Base-by-base conservation (phyloP, 306 rosid species). In the Canavalia ensiformis region DNA sequence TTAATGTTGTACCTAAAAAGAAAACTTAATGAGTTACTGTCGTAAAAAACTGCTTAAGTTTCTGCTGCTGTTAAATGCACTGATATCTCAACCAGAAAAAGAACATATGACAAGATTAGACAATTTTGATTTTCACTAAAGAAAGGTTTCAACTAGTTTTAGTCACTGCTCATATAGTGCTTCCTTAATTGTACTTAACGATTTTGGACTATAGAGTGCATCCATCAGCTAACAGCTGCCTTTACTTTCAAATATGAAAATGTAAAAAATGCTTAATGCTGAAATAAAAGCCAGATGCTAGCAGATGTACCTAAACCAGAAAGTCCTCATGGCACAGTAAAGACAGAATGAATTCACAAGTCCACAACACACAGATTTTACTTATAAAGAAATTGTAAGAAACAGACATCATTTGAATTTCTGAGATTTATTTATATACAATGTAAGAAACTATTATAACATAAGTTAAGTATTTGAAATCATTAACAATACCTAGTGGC, bases 401-500 rank as follows among this genome's bases (percentile, higher is more conserved):
- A 33, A 59, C 74, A 74, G 0, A 67, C 33, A 79, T 18, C 55
- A 39, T 34, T 28, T 41, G 44, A 51, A 18, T 42, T 18, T 67
- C 55, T 68, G 28, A 67, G 49, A 42, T 49, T 29, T 45, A 47
- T 46, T 68, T 9, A 50, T 49, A 44, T 66, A 74, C 78, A 68
- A 3, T 13, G 68, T n/a, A 69, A 13, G 51, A 75, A 44, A 31
- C 7, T 74, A 78, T 13, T 2, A 28, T 79, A 50, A 33, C 30
- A 28, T 35, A 44, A 11, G 58, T 67, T 76, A 7, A 49, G 31
- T 28, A 67, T 13, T 13, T 58, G 59, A 84, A 79, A 75, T 49
- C 74, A 77, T 41, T 4, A 73, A 66, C 46, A 65, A 41, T 57
- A 74, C 78, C 74, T 84, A 84, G 33, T 84, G 78, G 30, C 85